Conservation (phyloP, 1,284 basidiomycete genomes). For the Ganoderma boninense region DNA sequence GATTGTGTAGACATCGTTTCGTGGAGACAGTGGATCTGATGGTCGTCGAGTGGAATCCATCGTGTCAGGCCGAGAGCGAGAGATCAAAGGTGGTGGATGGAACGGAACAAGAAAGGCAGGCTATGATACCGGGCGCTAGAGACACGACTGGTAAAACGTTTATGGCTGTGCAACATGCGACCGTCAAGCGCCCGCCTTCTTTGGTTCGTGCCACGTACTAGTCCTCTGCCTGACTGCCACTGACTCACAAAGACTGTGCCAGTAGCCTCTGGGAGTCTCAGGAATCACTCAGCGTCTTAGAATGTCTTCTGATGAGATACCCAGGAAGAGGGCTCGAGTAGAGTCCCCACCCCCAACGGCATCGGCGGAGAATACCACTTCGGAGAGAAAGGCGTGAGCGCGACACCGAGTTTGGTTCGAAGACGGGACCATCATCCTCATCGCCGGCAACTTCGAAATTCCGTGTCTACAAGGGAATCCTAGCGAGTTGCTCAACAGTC, state of each 20-base stretch:
- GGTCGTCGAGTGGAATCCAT: neutral
- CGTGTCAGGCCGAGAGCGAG: neutral
- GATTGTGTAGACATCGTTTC: conserved; percentile 1
- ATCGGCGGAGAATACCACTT: neutral
- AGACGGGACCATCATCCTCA: conserved; percentile 21
- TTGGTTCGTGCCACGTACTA: too few species aligned
- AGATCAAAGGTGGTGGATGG: too few species aligned
- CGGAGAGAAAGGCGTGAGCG: neutral
- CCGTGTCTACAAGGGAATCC: conserved; percentile 15
- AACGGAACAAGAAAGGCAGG: too few species aligned
- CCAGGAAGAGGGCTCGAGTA: neutral
- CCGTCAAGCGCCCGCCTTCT: too few species aligned
- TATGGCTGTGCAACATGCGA: too few species aligned
- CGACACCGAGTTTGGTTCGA: conserved; percentile 24
- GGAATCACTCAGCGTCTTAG: too few species aligned
- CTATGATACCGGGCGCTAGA: too few species aligned
- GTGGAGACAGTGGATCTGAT: neutral
- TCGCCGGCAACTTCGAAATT: conserved; percentile 18
- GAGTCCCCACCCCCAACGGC: neutral
- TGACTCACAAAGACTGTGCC: too few species aligned
- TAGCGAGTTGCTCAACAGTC: conserved; percentile 18
- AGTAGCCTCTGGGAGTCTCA: too few species aligned
- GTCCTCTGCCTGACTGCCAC: too few species aligned
- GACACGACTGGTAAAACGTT: too few species aligned
- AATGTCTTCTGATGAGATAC: too few species aligned